Conservation (phyloP, 805 yeast species). For the Suhomyces tanzawaensis region DNA sequence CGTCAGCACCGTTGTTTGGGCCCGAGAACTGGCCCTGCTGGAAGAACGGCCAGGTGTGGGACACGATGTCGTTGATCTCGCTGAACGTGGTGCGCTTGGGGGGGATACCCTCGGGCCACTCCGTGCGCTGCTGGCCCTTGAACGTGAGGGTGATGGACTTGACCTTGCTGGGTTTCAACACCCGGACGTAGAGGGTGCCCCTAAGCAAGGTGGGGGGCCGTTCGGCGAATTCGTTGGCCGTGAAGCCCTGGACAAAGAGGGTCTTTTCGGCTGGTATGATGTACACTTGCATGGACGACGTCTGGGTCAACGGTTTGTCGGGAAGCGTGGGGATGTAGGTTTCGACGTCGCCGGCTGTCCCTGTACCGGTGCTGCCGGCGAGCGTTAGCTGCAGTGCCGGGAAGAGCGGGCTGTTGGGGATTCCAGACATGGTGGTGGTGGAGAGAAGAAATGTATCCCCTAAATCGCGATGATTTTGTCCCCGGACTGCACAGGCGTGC, state of each 20-base stretch:
- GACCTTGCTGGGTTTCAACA: slow-evolving; percentile 69
- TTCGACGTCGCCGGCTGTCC: slow-evolving; percentile 5
- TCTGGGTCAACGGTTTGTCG: slow-evolving; percentile 55
- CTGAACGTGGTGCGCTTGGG: slow-evolving; percentile 69
- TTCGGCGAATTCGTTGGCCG: slow-evolving; percentile 56
- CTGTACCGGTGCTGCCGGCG: slow-evolving; percentile 2
- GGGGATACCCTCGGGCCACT: slow-evolving; percentile 98
- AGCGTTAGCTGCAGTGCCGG: slow-evolving; percentile 20
- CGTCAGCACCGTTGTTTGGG: slow-evolving; percentile 48
- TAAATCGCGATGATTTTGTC: no score
- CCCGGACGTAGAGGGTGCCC: slow-evolving; percentile 71
- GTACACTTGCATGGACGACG: slow-evolving; percentile 67
- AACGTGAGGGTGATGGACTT: slow-evolving; percentile 61
- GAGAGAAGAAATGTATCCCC: no score
- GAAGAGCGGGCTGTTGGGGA: slow-evolving; percentile 22
- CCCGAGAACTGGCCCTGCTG: slow-evolving; percentile 19
- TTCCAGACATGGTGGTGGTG: background rate
- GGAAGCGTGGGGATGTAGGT: slow-evolving; percentile 46
- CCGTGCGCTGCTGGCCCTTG: slow-evolving; percentile 72
- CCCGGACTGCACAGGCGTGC: no score
- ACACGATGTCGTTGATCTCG: slow-evolving; percentile 65
- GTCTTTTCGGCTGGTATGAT: slow-evolving; percentile 77
- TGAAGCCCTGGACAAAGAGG: slow-evolving; percentile 80
- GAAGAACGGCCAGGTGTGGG: slow-evolving; percentile 92
- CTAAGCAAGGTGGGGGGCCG: slow-evolving; percentile 78